Conservation (phyloP, 345 rosid genomes). For the Populus tremula region DNA sequence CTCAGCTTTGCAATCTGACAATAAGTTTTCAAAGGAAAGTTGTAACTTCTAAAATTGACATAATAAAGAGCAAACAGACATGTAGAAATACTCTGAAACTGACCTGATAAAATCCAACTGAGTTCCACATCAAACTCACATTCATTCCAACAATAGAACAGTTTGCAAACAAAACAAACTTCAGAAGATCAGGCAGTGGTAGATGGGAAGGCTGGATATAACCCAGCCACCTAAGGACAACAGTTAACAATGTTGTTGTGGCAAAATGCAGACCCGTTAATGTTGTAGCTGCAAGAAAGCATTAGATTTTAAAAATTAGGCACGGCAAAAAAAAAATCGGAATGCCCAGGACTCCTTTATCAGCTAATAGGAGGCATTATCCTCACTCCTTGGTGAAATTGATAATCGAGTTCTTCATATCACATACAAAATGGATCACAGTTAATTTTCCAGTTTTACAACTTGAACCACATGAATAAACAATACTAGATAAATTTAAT, state of each 20-base stretch:
- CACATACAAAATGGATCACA: not conserved
- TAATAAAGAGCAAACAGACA: not conserved
- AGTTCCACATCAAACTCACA: constrained; percentile 98
- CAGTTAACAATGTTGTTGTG: constrained; percentile 79
- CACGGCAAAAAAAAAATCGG: not conserved
- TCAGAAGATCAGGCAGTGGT: constrained; percentile 71
- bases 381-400: not conserved
- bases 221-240: constrained; percentile 74
- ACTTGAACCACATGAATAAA: not conserved
- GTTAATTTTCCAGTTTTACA: not conserved
- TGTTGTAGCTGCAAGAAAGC: constrained; percentile 76
- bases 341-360: not conserved
- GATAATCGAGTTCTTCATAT: not conserved
- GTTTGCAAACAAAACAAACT: constrained; percentile 86
- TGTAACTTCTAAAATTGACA: constrained; percentile 13
- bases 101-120: constrained; percentile 99
- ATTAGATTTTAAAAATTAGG: constrained; percentile 24
- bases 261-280: constrained; percentile 97
- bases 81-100: constrained; percentile 3
- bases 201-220: constrained; percentile 79
- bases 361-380: not conserved
- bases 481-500: not conserved
- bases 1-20: constrained; percentile 94
- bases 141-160: constrained; percentile 99
- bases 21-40: constrained; percentile 8